A percentile compares a stretch with the other conserved stretches of the same genome.
Conservation (phyloP, 768 basidiomycete species). For the Amanita phalloides region DNA sequence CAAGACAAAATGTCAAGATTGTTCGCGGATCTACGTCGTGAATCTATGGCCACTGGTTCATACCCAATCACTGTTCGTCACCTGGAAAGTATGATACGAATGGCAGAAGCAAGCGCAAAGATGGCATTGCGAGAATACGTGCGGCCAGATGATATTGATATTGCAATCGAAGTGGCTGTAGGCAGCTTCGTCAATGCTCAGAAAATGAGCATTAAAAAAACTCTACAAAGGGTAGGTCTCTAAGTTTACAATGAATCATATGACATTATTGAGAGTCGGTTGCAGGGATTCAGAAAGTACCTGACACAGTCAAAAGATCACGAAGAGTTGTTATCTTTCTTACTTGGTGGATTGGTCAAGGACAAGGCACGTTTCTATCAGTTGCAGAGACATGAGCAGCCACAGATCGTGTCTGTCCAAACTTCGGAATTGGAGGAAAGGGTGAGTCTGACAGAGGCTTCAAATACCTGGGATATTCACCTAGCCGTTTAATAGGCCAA, state of each 20-base stretch:
- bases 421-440: slow-evolving; percentile 78
- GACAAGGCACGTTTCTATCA: slow-evolving; percentile 84
- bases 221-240: slow-evolving; percentile 75
- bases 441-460: slow-evolving; percentile 32
- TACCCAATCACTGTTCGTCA: slow-evolving; percentile 98
- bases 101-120: slow-evolving; percentile 97
- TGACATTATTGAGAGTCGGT: slow-evolving; percentile 2
- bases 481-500: slow-evolving; percentile 52
- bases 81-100: slow-evolving; percentile 97
- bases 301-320: slow-evolving; percentile 92
- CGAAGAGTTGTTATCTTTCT: slow-evolving; percentile 90
- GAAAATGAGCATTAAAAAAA: slow-evolving; percentile 98
- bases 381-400: slow-evolving; percentile 66
- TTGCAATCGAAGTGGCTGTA: slow-evolving; percentile 93
- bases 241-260: background rate
- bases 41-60: slow-evolving; percentile 95
- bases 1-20: slow-evolving; percentile 91
- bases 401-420: slow-evolving; percentile 66
- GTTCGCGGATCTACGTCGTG: slow-evolving; percentile 90
- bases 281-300: slow-evolving; percentile 93
- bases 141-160: slow-evolving; percentile 89
- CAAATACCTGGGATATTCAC: background rate
- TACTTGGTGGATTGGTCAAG: slow-evolving; percentile 89
- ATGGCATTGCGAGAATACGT: slow-evolving; percentile 98
- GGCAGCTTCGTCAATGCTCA: slow-evolving; percentile 94